Evolutionary conservation across 1,284 basidiomycete species (phyloP).

Genomic region (Vanrija sp.): DNA sequence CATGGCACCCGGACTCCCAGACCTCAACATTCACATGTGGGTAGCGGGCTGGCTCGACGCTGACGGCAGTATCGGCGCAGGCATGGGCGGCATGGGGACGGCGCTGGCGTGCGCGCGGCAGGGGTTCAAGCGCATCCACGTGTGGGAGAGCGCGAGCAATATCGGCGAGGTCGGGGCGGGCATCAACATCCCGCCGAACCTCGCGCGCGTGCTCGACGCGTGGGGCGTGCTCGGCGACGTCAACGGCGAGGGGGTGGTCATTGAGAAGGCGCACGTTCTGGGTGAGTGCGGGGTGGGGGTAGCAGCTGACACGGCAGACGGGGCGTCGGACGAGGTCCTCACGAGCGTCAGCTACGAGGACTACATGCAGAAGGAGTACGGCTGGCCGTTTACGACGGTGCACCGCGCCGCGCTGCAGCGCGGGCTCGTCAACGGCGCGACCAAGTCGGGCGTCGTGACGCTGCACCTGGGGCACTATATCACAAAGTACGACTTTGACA

Average conservation of each 20-base stretch:
- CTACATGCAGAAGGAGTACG: conserved; percentile 37
- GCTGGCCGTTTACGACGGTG: conserved; percentile 36
- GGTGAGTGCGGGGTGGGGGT: conserved; percentile 18
- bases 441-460: conserved; percentile 29
- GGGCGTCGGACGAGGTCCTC: conserved; percentile 33
- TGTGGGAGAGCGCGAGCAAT: conserved; percentile 30
- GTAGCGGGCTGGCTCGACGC: background rate
- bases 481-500: conserved; percentile 38
- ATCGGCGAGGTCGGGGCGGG: conserved; percentile 42
- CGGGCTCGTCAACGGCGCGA: conserved; percentile 31
- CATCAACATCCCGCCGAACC: conserved; percentile 40
- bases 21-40: conserved; percentile 18
- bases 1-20: conserved; percentile 8
- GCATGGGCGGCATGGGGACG: conserved; percentile 34
- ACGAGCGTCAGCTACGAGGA: conserved; percentile 30
- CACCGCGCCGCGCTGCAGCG: conserved; percentile 45
- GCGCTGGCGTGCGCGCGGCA: conserved; percentile 32
- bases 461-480: conserved; percentile 33
- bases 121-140: conserved; percentile 34
- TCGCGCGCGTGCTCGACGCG: conserved; percentile 29
- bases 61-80: conserved; percentile 1
- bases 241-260: conserved; percentile 31
- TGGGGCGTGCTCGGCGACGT: conserved; percentile 29
- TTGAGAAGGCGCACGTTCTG: conserved; percentile 33
- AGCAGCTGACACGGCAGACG: conserved; percentile 19